Evolutionary conservation across 768 basidiomycete species (phyloP), one percentile per base, ranked within the genome.

Genomic region (Boletus rufocinnamomeus): DNA sequence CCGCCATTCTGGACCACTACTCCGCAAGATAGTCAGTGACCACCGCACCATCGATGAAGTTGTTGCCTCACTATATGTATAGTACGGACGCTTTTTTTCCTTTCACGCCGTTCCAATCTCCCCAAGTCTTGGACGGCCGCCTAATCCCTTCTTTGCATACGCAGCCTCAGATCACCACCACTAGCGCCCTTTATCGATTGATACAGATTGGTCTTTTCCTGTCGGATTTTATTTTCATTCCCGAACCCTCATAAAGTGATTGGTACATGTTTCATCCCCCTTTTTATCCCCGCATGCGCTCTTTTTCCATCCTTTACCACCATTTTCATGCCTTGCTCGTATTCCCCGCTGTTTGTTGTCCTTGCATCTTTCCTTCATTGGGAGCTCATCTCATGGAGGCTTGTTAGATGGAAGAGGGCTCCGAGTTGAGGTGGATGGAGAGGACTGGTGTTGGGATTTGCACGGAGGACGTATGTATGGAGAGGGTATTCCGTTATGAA

Each of bases 331-430:
- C 66, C 66, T 63, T 66, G 57, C 64, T 67, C 58, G 61, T 63
- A 59, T 65, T 57, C 64, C 61, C 59, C 60, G 62, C 54, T 65
- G 68, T 81, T 81, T 80, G 81, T 85, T 80, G 77, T 88, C 88
- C 87, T 89, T 84, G 71, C 75, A 73, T 82, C 81, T 79, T 67
- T 85, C 85, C 84, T 82, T 78, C 82, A 75, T 68, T 69, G 71
- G 66, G 67, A 64, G 60, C 61, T 60, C 60, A 52, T 59, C 59
- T 65, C 57, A 63, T 54, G 82, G 80, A 84, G 86, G 87, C 76
- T 82, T 74, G 87, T 68, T 76, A 74, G 80, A 73, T 76, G 75
- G 77, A 83, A 89, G 88, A 90, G 88, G 87, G 88, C 87, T 77
- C 76, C 84, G 51, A 62, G 71, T 54, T 2, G 72, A 64, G 56